Percentiles rank a stretch among this genome's conserved stretches.
These are phyloP conservation scores for Saccharomycopsis hybrid DNA, from an alignment of 1,139 yeast species.

Conservation along the genomic window DNA sequence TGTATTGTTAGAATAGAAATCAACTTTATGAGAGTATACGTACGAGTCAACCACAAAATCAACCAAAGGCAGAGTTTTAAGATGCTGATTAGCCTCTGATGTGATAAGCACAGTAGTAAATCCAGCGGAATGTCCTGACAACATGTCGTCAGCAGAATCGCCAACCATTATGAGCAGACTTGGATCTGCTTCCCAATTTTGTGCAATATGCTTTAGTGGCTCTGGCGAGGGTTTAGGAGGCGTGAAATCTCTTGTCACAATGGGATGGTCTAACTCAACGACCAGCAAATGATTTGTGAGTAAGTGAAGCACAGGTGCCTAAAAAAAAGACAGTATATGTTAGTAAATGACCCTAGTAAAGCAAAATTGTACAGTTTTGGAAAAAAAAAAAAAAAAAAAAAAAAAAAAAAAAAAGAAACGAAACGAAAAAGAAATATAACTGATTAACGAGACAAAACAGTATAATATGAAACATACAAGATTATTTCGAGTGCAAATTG, in stretches of 20 bases:
- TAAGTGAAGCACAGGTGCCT: no score
- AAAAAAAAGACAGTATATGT: no score
- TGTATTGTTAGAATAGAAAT: no score
- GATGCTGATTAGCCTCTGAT: slow-evolving; percentile 40
- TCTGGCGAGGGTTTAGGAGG: slow-evolving; percentile 64
- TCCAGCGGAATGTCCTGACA: slow-evolving; percentile 53
- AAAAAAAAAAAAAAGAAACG: no score
- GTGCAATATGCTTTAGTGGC: slow-evolving; percentile 44
- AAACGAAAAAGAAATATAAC: no score
- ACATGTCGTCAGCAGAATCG: slow-evolving; percentile 60
- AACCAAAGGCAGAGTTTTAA: background rate
- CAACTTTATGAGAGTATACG: background rate
- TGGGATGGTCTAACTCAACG: slow-evolving; percentile 39
- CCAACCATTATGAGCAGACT: slow-evolving; percentile 57
- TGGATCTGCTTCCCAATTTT: slow-evolving; percentile 32
- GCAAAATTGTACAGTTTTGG: no score
- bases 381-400: no score
- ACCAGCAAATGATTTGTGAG: slow-evolving; percentile 22
- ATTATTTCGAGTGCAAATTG: slow-evolving; percentile 55
- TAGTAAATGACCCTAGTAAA: no score
- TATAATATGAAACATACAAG: slow-evolving; percentile 37
- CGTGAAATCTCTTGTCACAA: slow-evolving; percentile 51
- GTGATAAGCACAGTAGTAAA: slow-evolving; percentile 42
- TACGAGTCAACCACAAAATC: background rate
- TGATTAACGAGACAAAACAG: no score